These are phyloP conservation scores for Perkinsus chesapeaki DNA, from an alignment of 169 alveolate genomes.

Conservation along the genomic window DNA sequence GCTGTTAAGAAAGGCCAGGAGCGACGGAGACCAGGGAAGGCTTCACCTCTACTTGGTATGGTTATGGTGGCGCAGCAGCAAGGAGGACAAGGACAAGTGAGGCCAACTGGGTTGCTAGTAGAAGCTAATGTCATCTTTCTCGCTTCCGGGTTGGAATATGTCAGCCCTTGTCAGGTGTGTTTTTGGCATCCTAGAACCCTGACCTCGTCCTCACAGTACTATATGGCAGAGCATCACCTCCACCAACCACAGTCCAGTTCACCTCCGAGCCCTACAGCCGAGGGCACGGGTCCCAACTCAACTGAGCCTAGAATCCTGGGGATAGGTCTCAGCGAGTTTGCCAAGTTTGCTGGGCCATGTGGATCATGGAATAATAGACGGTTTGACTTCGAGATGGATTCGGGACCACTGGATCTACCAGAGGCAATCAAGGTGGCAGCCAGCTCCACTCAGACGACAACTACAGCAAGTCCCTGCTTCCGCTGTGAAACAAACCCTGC, in stretches of 20 bases:
- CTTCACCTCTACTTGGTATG: not conserved
- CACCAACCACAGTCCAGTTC: not conserved
- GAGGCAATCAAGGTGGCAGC: not conserved
- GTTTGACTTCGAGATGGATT: not conserved
- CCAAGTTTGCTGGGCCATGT: not conserved
- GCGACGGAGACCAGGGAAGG: not conserved
- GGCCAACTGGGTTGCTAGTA: not conserved
- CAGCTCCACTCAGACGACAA: not conserved
- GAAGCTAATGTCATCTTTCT: too few species aligned
- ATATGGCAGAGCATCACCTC: not conserved
- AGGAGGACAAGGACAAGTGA: not conserved
- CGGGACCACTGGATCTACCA: not conserved
- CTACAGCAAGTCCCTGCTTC: not conserved
- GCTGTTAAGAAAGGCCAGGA: not conserved
- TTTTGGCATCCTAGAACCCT: not conserved
- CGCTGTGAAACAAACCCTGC: not conserved
- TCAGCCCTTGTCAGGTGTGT: not conserved
- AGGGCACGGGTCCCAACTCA: not conserved
- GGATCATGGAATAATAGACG: not conserved
- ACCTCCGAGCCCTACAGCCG: not conserved
- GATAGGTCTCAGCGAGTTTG: not conserved
- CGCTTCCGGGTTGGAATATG: too few species aligned
- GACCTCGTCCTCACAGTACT: not conserved
- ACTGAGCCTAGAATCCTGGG: not conserved
- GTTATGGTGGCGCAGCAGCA: not conserved